Evolutionary conservation across 176 grass and related monocot genomes (phyloP), one percentile per base, ranked within the genome.

Genomic region (Coix lacrymajobi): DNA sequence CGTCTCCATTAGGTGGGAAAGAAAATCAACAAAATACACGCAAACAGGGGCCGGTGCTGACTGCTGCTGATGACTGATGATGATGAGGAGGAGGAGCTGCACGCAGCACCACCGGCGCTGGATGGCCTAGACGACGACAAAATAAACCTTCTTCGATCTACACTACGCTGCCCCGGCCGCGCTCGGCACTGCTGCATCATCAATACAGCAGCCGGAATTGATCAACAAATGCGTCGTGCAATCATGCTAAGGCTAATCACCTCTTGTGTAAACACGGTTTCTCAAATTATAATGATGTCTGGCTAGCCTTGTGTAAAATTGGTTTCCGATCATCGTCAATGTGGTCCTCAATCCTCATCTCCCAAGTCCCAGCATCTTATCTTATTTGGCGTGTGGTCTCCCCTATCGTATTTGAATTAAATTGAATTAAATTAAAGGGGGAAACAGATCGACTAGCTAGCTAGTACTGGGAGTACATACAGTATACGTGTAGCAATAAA

Each of bases 311-410:
- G 68, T 49, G 68, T 62, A 69, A 77, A 73, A 83, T 79, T 73
- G 84, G 84, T 75, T 90, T 70, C 38, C 66, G 68, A 75, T 79
- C 84, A 68, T 86, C 73, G 60, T 86, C 79, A 79, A 69, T 25
- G 84, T 83, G 84, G 84, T 90, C 84, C 88, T 83, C 45, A 69
- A 68, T 0, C 12, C 51, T 16, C 66, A 56, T 81, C 83, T 14
- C 79, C 73, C 82, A 73, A n/a, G n/a, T n/a, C n/a, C 83, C 83
- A 29, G 24, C 56, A n/a, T n/a, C n/a, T n/a, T n/a, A n/a, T n/a
- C n/a, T n/a, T n/a, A n/a, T n/a, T n/a, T n/a, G n/a, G n/a, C n/a
- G n/a, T n/a, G n/a, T n/a, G n/a, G n/a, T n/a, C n/a, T n/a, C n/a
- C n/a, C n/a, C n/a, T n/a, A n/a, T n/a, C n/a, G n/a, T n/a, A n/a